Evolutionary conservation across 2,329 filamentous ascomycete genomes (phyloP).

Genomic region (Hypomyces rosellus): DNA sequence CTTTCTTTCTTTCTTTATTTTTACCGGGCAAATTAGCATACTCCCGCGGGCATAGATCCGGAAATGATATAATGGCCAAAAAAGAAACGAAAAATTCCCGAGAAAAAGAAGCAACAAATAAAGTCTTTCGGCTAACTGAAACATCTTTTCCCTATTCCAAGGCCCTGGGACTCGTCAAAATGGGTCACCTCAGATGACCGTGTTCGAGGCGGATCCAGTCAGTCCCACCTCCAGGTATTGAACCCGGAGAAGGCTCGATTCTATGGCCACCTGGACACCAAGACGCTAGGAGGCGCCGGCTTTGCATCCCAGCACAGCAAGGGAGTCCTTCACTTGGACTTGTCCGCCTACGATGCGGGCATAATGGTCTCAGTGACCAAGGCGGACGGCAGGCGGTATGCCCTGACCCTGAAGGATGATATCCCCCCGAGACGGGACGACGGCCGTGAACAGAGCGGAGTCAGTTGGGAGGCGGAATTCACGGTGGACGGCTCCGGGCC

Average conservation of each 20-base stretch:
- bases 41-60: too few species aligned
- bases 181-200: slow-evolving; percentile 70
- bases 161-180: slow-evolving; percentile 50
- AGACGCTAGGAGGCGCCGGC: slow-evolving; percentile 69
- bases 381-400: slow-evolving; percentile 62
- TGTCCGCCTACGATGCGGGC: slow-evolving; percentile 56
- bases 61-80: neutral
- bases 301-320: slow-evolving; percentile 73
- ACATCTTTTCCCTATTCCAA: slow-evolving; percentile 22
- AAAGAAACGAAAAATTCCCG: neutral
- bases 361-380: slow-evolving; percentile 46
- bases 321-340: slow-evolving; percentile 54
- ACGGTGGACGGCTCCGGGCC: slow-evolving; percentile 18
- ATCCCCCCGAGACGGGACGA: slow-evolving; percentile 51
- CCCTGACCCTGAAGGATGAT: slow-evolving; percentile 67
- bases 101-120: neutral
- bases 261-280: slow-evolving; percentile 64
- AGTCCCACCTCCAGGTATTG: slow-evolving; percentile 40
- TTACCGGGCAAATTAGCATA: too few species aligned
- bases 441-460: slow-evolving; percentile 63
- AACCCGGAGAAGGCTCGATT: slow-evolving; percentile 47
- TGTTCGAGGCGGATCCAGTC: slow-evolving; percentile 67
- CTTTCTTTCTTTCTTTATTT: too few species aligned
- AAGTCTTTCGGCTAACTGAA: slow-evolving; percentile 9
- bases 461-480: slow-evolving; percentile 73